Percentiles rank a stretch among this genome's conserved stretches.
phyloP scores from a whole-genome alignment of 352 stramenopile genomes.

The Globisporangium cylindrosporum region DNA sequence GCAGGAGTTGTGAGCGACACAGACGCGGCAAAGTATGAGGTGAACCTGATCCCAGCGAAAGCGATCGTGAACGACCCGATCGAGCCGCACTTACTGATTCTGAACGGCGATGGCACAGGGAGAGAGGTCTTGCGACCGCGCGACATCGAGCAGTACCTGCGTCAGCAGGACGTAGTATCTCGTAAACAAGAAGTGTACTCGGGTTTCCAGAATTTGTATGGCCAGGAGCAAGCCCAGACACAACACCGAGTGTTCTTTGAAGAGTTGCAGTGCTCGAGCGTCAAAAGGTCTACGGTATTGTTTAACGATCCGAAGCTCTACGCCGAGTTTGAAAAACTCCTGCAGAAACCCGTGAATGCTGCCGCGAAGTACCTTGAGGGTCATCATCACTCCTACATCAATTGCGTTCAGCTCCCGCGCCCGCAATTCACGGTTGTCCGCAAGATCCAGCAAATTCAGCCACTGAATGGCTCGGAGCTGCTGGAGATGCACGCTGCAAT shows the following conservation, averaged over 20 bases:
- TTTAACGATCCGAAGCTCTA: constrained; percentile 45
- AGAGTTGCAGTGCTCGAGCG: not conserved
- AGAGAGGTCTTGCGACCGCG: constrained; percentile 50
- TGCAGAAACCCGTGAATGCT: constrained; percentile 35
- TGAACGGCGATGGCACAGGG: constrained; percentile 73
- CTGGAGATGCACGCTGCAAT: constrained; percentile 38
- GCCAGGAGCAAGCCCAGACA: not conserved
- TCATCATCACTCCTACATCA: constrained; percentile 18
- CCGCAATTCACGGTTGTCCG: constrained; percentile 48
- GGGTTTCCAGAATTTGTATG: constrained; percentile 5
- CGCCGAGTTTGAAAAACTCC: constrained; percentile 31
- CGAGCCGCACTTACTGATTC: constrained; percentile 61
- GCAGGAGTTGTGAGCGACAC: constrained; percentile 54
- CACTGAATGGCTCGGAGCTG: constrained; percentile 32
- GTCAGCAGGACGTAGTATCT: not conserved
- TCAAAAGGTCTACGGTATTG: constrained; percentile 1
- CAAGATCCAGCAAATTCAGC: constrained; percentile 41
- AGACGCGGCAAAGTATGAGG: constrained; percentile 46
- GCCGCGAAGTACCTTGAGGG: constrained; percentile 35
- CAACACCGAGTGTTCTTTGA: constrained; percentile 15
- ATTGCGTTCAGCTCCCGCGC: constrained; percentile 1
- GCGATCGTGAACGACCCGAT: constrained; percentile 78
- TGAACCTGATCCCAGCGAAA: constrained; percentile 47
- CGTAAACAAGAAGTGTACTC: constrained; percentile 1
- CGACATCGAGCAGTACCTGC: constrained; percentile 38